Conservation (phyloP, 1,139 yeast genomes). For the Protomyces lactucae-debilis region DNA sequence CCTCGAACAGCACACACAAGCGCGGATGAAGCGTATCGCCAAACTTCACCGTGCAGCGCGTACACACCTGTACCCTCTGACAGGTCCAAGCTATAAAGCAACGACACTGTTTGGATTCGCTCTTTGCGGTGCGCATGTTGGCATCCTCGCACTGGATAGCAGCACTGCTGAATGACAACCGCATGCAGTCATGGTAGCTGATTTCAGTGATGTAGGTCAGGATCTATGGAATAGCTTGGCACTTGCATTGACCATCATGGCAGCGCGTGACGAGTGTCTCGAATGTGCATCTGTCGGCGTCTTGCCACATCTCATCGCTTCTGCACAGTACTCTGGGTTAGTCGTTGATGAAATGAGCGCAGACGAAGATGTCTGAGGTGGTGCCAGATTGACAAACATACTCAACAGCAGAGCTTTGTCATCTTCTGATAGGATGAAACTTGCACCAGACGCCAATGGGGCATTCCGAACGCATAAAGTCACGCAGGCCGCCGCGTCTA, state of each 20-base stretch:
- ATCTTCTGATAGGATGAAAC: no score
- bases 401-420: no score
- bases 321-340: not conserved
- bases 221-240: conserved; percentile 27
- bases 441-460: no score
- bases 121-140: conserved; percentile 7
- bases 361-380: not conserved
- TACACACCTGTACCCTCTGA: not conserved
- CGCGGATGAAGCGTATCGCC: not conserved
- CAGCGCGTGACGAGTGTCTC: conserved; percentile 36
- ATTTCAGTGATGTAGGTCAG: conserved; percentile 9
- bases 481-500: no score
- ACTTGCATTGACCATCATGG: conserved; percentile 11
- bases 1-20: not conserved
- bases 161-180: conserved; percentile 3
- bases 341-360: not conserved
- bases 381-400: no score
- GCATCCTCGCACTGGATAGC: conserved; percentile 19
- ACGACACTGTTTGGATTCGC: conserved; percentile 21
- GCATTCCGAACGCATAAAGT: no score
- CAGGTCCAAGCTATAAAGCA: not conserved
- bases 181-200: conserved; percentile 18
- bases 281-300: not conserved
- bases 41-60: not conserved
- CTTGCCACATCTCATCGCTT: not conserved